These are phyloP conservation scores for Trichocladium antarcticum DNA, from an alignment of 495 filamentous ascomycete genomes.

Conservation along the genomic window DNA sequence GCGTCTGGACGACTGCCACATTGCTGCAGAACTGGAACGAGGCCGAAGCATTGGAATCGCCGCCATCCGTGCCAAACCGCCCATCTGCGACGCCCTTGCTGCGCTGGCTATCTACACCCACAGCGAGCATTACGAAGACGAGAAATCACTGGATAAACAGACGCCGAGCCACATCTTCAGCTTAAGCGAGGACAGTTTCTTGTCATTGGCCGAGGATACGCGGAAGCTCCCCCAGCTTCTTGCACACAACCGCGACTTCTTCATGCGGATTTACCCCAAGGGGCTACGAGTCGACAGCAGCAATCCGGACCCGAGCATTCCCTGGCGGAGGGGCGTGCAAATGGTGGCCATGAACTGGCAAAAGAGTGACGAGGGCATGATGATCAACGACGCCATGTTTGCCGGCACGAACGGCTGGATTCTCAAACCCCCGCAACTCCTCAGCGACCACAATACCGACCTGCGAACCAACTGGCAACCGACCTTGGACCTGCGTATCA, in stretches of 20 bases:
- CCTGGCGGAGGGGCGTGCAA: conserved; percentile 83
- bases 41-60: conserved; percentile 19
- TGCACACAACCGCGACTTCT: conserved; percentile 64
- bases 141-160: conserved; percentile 43
- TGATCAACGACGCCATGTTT: conserved; percentile 93
- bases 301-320: conserved; percentile 71
- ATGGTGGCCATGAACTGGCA: conserved; percentile 96
- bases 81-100: conserved; percentile 58
- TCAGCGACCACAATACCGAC: conserved; percentile 14
- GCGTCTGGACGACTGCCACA: conserved; percentile 40
- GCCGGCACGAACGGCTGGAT: conserved; percentile 72
- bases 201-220: conserved; percentile 43
- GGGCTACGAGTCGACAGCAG: conserved; percentile 69
- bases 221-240: conserved; percentile 46
- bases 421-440: conserved; percentile 59
- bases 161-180: conserved; percentile 77
- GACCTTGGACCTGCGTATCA: conserved; percentile 34
- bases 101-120: conserved; percentile 74
- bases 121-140: conserved; percentile 63
- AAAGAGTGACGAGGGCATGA: conserved; percentile 77
- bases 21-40: conserved; percentile 15
- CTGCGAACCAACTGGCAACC: conserved; percentile 15
- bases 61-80: conserved; percentile 36
- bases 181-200: conserved; percentile 62
- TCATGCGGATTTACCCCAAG: conserved; percentile 88